Percentiles rank a stretch among this genome's conserved stretches.
phyloP scores from a whole-genome alignment of 129 eudicot species.

The Pseudognaphalium luteoalbum region DNA sequence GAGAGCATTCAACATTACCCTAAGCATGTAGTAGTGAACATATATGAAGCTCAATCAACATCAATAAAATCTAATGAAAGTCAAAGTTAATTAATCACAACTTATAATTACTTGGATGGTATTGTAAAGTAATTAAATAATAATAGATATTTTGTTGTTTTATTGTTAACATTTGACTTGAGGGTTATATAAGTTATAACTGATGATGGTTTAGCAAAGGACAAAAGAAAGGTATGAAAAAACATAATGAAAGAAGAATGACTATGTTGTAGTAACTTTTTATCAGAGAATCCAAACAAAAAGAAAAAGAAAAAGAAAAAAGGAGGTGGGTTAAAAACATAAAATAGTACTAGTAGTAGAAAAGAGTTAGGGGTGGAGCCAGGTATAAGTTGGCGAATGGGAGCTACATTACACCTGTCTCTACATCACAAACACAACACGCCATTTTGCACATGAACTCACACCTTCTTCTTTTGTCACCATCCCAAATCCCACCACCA shows the following conservation, averaged over 20 bases:
- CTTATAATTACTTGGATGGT: background rate
- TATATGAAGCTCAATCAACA: background rate
- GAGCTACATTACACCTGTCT: conserved; percentile 35
- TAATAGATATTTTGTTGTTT: too few species aligned
- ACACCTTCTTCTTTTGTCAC: conserved; percentile 37
- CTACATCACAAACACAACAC: conserved; percentile 38
- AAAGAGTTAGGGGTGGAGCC: conserved; percentile 24
- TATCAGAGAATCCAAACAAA: background rate
- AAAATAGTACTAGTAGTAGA: too few species aligned
- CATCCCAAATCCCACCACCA: background rate
- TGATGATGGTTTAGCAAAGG: background rate
- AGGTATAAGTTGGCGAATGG: conserved; percentile 9
- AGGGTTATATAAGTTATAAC: background rate
- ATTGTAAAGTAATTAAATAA: too few species aligned
- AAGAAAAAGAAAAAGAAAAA: background rate
- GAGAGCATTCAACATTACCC: background rate
- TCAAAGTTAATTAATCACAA: too few species aligned
- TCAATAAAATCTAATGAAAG: too few species aligned
- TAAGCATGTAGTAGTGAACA: background rate
- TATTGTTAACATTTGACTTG: conserved; percentile 3
- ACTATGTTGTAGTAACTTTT: background rate
- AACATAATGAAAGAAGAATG: background rate
- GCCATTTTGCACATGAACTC: conserved; percentile 40
- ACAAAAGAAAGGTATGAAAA: conserved; percentile 7
- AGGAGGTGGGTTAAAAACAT: too few species aligned